Percentiles rank a stretch among this genome's conserved stretches.
These are phyloP conservation scores for Micractinium sp. DNA, from an alignment of 139 green algal species.

Conservation along the genomic window DNA sequence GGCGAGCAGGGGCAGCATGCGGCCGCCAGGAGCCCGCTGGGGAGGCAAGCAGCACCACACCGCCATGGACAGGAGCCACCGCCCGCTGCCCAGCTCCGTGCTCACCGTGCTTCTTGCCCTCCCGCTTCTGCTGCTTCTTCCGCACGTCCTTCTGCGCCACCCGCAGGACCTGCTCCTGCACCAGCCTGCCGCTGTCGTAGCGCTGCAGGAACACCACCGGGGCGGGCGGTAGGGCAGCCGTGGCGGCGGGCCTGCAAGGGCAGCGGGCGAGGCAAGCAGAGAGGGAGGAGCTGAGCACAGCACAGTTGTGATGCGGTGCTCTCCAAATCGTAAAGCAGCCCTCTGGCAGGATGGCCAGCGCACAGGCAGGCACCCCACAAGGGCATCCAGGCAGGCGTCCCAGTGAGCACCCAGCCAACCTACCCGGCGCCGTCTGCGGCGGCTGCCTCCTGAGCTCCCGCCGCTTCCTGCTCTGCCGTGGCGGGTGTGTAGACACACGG, in stretches of 20 bases:
- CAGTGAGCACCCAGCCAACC: background rate
- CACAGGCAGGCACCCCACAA: no score
- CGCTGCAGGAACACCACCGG: slow-evolving; percentile 52
- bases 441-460: background rate
- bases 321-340: no score
- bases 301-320: no score
- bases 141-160: slow-evolving; percentile 51
- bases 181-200: slow-evolving; percentile 48
- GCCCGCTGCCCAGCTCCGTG: no score
- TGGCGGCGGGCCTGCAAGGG: no score
- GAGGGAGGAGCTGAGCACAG: no score
- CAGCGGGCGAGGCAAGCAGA: no score
- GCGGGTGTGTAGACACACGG: slow-evolving; percentile 58
- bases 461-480: background rate
- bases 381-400: no score
- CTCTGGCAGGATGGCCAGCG: no score
- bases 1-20: background rate
- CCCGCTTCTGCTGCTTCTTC: slow-evolving; percentile 48
- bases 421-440: background rate
- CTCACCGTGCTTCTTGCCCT: slow-evolving; percentile 23
- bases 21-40: background rate
- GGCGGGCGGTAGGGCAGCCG: no score
- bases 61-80: no score
- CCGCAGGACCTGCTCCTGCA: slow-evolving; percentile 50
- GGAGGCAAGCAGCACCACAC: background rate